phyloP scores from a whole-genome alignment of 202 grass and related monocot species.

The Panicum virgatum region DNA sequence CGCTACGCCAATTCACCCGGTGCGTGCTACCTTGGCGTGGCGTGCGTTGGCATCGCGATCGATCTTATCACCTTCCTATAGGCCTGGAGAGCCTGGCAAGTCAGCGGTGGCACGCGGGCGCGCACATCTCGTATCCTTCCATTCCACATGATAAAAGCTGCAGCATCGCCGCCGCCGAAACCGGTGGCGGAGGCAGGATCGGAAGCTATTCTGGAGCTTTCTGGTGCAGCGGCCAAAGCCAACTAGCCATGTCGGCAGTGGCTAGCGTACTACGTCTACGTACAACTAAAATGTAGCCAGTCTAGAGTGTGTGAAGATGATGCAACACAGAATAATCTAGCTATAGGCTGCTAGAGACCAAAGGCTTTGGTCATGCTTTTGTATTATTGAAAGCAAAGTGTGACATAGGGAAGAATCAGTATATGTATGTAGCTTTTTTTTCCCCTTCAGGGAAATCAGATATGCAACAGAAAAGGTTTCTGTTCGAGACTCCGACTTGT shows the following conservation, averaged over 20 bases:
- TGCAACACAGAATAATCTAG: neutral
- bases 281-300: neutral
- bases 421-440: neutral
- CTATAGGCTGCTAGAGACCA: neutral
- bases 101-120: neutral
- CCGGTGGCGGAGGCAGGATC: neutral
- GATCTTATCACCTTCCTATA: constrained; percentile 39
- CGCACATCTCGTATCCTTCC: neutral
- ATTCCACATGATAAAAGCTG: neutral
- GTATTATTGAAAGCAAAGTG: neutral
- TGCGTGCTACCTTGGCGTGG: neutral
- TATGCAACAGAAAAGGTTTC: neutral
- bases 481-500: neutral
- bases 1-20: neutral
- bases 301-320: neutral
- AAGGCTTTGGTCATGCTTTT: neutral
- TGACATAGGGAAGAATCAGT: neutral
- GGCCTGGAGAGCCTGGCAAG: constrained; percentile 21
- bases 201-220: neutral
- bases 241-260: constrained; percentile 23
- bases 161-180: constrained; percentile 8
- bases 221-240: neutral
- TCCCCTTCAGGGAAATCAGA: neutral
- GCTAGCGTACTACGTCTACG: neutral
- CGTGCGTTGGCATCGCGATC: neutral